Evolutionary conservation across 1,284 basidiomycete genomes (phyloP).

Genomic region (Fistulinella staudtii): DNA sequence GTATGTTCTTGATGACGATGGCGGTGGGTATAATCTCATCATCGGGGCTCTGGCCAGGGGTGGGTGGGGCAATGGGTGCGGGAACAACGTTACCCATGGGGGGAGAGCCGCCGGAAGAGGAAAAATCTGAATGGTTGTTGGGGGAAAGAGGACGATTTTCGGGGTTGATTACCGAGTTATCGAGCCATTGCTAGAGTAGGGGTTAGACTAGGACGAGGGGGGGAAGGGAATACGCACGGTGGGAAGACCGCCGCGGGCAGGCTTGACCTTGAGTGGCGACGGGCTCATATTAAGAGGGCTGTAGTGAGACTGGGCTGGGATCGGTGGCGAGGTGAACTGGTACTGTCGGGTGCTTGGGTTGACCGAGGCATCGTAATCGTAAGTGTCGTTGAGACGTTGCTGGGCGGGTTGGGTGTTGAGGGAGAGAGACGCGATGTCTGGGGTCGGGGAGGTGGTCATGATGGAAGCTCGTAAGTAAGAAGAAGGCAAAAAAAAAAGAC

Average conservation of each 20-base stretch:
- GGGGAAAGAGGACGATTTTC: conserved; percentile 80
- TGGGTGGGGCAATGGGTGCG: conserved; percentile 45
- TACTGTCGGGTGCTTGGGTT: conserved; percentile 55
- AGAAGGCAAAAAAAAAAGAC: no score
- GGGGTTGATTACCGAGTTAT: conserved; percentile 45
- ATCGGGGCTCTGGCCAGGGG: conserved; percentile 52
- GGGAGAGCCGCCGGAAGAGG: conserved; percentile 77
- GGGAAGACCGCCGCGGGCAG: conserved; percentile 62
- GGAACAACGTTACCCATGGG: conserved; percentile 57
- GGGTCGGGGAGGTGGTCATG: conserved; percentile 72
- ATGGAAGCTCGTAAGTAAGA: conserved; percentile 32
- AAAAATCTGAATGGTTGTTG: conserved; percentile 80
- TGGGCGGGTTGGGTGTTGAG: conserved; percentile 57
- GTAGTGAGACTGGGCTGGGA: conserved; percentile 62
- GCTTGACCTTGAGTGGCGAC: conserved; percentile 72
- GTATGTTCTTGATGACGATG: conserved; percentile 99
- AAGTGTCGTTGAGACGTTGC: conserved; percentile 79
- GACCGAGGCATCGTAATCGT: conserved; percentile 68
- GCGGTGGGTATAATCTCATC: conserved; percentile 98
- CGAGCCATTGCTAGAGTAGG: conserved; percentile 70
- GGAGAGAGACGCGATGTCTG: conserved; percentile 71
- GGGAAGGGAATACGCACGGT: conserved; percentile 49
- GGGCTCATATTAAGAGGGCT: conserved; percentile 57
- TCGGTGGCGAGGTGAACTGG: conserved; percentile 67
- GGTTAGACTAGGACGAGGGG: conserved; percentile 7